These are phyloP conservation scores for Pyrenophora teres DNA, from an alignment of 2,329 filamentous ascomycete genomes.

Conservation along the genomic window DNA sequence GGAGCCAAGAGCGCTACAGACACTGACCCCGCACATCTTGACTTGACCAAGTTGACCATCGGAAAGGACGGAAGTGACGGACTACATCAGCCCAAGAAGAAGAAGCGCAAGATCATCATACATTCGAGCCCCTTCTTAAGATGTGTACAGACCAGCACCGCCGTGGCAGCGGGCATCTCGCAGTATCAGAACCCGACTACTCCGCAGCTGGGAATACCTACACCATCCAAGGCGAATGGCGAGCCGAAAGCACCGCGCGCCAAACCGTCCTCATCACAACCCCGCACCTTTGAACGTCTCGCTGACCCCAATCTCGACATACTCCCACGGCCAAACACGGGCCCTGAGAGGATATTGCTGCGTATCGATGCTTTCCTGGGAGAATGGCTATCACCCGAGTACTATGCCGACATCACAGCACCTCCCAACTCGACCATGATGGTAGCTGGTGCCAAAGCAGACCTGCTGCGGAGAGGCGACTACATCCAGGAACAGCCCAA, in stretches of 20 bases:
- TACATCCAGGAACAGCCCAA: slow-evolving; percentile 54
- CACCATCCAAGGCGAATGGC: slow-evolving; percentile 24
- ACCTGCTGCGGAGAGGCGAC: slow-evolving; percentile 78
- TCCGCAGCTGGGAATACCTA: slow-evolving; percentile 27
- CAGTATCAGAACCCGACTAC: slow-evolving; percentile 58
- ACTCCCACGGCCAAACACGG: slow-evolving; percentile 38
- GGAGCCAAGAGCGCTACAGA: slow-evolving; percentile 23
- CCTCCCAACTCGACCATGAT: slow-evolving; percentile 86
- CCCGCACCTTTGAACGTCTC: slow-evolving; percentile 38
- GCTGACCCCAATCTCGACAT: slow-evolving; percentile 46
- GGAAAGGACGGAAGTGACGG: slow-evolving; percentile 6
- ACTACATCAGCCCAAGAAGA: slow-evolving; percentile 43
- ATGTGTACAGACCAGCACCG: slow-evolving; percentile 90
- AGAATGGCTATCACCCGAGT: slow-evolving; percentile 92
- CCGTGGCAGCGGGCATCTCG: slow-evolving; percentile 82
- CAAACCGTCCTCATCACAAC: slow-evolving; percentile 26
- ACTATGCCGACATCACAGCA: slow-evolving; percentile 89
- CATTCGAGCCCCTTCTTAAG: slow-evolving; percentile 93
- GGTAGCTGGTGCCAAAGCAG: slow-evolving; percentile 85
- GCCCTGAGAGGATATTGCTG: slow-evolving; percentile 53
- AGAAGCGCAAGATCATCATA: slow-evolving; percentile 77
- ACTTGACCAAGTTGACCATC: slow-evolving; percentile 28
- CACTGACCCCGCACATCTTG: slow-evolving; percentile 26
- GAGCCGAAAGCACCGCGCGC: slow-evolving; percentile 20
- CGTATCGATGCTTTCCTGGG: slow-evolving; percentile 91